Conservation (phyloP, 768 basidiomycete species). For the Leccinum sublutescens region DNA sequence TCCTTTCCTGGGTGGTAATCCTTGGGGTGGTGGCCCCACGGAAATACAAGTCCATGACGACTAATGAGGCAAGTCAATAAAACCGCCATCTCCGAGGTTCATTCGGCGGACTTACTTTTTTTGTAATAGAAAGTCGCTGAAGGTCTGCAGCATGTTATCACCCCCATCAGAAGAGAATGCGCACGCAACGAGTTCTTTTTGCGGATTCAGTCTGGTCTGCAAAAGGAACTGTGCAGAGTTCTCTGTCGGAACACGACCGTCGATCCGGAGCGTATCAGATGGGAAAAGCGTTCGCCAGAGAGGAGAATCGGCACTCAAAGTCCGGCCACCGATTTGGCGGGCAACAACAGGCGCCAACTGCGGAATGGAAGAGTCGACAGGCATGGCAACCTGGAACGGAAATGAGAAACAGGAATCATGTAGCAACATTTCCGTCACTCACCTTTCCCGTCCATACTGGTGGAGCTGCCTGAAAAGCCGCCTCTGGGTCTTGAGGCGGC, state of each 20-base stretch:
- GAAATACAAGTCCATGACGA: conserved; percentile 83
- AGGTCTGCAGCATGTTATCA: conserved; percentile 50
- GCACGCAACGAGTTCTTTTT: conserved; percentile 78
- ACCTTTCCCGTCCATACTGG: conserved; percentile 78
- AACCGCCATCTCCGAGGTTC: conserved; percentile 10
- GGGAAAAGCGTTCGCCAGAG: conserved; percentile 82
- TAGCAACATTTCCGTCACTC: conserved; percentile 22
- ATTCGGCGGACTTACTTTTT: conserved; percentile 57
- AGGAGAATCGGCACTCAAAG: conserved; percentile 51
- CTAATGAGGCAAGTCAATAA: conserved; percentile 38
- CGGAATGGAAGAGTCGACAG: conserved; percentile 66
- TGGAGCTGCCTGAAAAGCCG: conserved; percentile 53
- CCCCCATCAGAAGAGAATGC: conserved; percentile 59
- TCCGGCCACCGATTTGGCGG: conserved; percentile 77
- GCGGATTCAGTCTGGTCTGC: conserved; percentile 70
- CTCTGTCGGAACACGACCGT: conserved; percentile 79
- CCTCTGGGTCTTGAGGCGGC: conserved; percentile 42
- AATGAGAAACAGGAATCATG: conserved; percentile 11
- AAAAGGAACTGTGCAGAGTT: conserved; percentile 77
- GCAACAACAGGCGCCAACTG: conserved; percentile 67
- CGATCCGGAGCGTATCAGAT: conserved; percentile 65
- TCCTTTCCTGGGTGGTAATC: conserved; percentile 79
- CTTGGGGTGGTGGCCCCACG: conserved; percentile 76
- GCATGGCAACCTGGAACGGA: conserved; percentile 67
- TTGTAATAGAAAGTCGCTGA: conserved; percentile 64